Conservation (phyloP, 2,329 filamentous ascomycete species). For the Xylaria sp. region DNA sequence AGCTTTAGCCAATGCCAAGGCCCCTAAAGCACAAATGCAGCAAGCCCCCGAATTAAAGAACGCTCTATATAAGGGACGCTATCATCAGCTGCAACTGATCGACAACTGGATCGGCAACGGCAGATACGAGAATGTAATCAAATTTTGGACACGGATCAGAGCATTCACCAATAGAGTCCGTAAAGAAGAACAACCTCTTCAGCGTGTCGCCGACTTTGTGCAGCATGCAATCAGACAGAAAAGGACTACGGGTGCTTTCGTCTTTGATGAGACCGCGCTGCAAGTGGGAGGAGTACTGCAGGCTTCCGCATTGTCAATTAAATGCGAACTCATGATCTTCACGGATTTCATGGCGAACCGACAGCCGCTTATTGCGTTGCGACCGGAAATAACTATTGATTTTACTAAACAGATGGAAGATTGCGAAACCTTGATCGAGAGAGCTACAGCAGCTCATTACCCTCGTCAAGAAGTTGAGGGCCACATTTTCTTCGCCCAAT, state of each 20-base stretch:
- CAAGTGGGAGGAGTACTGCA: slow-evolving; percentile 49
- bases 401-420: slow-evolving; percentile 43
- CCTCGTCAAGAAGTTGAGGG: slow-evolving; percentile 56
- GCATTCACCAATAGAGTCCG: slow-evolving; percentile 40
- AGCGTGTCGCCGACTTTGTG: slow-evolving; percentile 53
- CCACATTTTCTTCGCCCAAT: slow-evolving; percentile 55
- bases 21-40: neutral
- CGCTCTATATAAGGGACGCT: slow-evolving; percentile 8
- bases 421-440: slow-evolving; percentile 48
- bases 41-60: neutral
- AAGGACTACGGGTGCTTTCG: slow-evolving; percentile 38
- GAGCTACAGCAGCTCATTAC: slow-evolving; percentile 44
- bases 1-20: neutral
- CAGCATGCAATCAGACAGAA: slow-evolving; percentile 46
- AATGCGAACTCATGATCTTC: slow-evolving; percentile 55
- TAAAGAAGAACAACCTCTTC: slow-evolving; percentile 56
- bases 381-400: slow-evolving; percentile 34
- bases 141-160: slow-evolving; percentile 30
- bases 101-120: slow-evolving; percentile 26
- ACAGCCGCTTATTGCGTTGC: slow-evolving; percentile 2
- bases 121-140: slow-evolving; percentile 35
- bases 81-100: slow-evolving; percentile 27
- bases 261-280: slow-evolving; percentile 44
- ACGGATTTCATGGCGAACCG: slow-evolving; percentile 44
- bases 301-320: slow-evolving; percentile 51